Conservation (phyloP, 345 rosid species). For the Streptanthus diversifolius region DNA sequence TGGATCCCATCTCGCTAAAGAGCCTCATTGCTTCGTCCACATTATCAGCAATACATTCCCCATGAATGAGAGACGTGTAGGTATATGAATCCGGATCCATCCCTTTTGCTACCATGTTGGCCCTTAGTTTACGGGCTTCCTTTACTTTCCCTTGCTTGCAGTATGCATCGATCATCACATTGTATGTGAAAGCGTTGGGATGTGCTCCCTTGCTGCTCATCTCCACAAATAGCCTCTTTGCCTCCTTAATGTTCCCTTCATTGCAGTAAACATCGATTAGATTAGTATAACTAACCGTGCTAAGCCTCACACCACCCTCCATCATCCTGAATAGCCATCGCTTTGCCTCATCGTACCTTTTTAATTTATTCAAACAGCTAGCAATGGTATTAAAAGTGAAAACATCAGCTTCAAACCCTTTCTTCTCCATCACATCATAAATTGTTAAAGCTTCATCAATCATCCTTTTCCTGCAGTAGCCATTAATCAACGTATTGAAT, state of each 20-base stretch:
- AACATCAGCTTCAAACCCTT: slow-evolving; percentile 63
- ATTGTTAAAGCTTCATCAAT: slow-evolving; percentile 61
- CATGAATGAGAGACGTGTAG: slow-evolving; percentile 68
- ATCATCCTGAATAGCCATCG: slow-evolving; percentile 52
- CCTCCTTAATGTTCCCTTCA: slow-evolving; percentile 79
- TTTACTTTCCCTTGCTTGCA: slow-evolving; percentile 60
- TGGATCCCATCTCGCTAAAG: slow-evolving; percentile 48
- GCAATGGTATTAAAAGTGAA: slow-evolving; percentile 62
- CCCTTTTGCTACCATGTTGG: slow-evolving; percentile 54
- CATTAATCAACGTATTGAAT: slow-evolving; percentile 65
- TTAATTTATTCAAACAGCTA: slow-evolving; percentile 50
- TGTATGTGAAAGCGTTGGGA: slow-evolving; percentile 58
- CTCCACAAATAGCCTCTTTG: slow-evolving; percentile 56
- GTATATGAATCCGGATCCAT: slow-evolving; percentile 56
- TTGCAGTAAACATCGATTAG: slow-evolving; percentile 72
- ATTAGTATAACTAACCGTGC: slow-evolving; percentile 58
- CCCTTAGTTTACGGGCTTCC: slow-evolving; percentile 59
- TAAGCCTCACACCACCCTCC: slow-evolving; percentile 48
- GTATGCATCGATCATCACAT: slow-evolving; percentile 63
- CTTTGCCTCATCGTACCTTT: slow-evolving; percentile 68
- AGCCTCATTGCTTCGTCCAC: slow-evolving; percentile 64
- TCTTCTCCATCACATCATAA: slow-evolving; percentile 58
- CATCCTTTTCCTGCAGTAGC: slow-evolving; percentile 62
- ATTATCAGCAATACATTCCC: slow-evolving; percentile 63
- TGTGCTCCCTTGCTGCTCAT: slow-evolving; percentile 52